A percentile compares a stretch with the other conserved stretches of the same genome.
These are phyloP conservation scores for Albophoma yamanashiensis DNA, from an alignment of 2,329 filamentous ascomycete species.

Conservation along the genomic window DNA sequence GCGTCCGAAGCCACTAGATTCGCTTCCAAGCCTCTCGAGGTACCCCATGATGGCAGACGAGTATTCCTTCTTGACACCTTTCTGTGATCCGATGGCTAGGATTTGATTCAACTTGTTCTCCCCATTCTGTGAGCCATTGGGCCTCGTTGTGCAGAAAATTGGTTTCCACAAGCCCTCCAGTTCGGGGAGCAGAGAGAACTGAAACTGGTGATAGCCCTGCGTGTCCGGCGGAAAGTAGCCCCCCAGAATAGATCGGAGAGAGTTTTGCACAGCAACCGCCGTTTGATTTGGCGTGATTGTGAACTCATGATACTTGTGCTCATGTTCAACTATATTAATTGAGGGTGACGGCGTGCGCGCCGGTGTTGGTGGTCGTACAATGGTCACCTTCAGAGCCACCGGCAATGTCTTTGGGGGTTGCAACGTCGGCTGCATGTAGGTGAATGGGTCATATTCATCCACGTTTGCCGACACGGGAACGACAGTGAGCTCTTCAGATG, in stretches of 20 bases:
- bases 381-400: conserved; percentile 11
- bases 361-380: conserved; percentile 29
- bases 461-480: neutral
- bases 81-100: conserved; percentile 47
- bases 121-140: conserved; percentile 13
- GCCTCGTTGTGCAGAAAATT: conserved; percentile 30
- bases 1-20: conserved; percentile 35
- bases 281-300: conserved; percentile 28
- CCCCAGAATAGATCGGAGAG: conserved; percentile 40
- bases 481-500: neutral
- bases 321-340: conserved; percentile 9
- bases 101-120: conserved; percentile 42
- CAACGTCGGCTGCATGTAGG: conserved; percentile 18
- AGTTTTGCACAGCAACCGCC: conserved; percentile 45
- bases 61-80: conserved; percentile 39
- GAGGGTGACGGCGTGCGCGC: conserved; percentile 29
- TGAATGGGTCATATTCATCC: conserved; percentile 39
- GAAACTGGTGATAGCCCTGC: conserved; percentile 35
- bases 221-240: conserved; percentile 38
- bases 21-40: conserved; percentile 44
- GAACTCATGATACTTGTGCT: conserved; percentile 35
- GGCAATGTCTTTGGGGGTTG: conserved; percentile 11
- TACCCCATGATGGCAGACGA: conserved; percentile 35
- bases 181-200: conserved; percentile 36
- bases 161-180: conserved; percentile 42